phyloP scores from a whole-genome alignment of 2,329 filamentous ascomycete genomes.

The Microthyrium microscopicum region DNA sequence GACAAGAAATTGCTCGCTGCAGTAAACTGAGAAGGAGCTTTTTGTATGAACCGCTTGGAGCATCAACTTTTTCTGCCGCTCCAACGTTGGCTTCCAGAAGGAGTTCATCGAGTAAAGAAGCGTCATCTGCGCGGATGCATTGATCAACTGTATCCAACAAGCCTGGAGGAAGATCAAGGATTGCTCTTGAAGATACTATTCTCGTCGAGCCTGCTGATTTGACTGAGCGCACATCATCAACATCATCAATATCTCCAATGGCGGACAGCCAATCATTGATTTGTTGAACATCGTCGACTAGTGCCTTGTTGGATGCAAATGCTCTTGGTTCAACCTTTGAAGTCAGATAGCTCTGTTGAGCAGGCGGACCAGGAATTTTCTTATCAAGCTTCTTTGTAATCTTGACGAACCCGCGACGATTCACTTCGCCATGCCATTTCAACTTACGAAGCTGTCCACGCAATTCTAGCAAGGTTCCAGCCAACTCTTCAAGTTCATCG shows the following conservation, averaged over 20 bases:
- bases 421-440: conserved; percentile 96
- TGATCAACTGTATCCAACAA: conserved; percentile 57
- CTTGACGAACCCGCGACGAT: conserved; percentile 86
- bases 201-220: conserved; percentile 56
- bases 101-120: conserved; percentile 34
- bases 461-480: conserved; percentile 77
- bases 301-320: conserved; percentile 60
- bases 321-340: conserved; percentile 79
- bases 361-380: conserved; percentile 57
- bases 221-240: conserved; percentile 58
- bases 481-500: conserved; percentile 81
- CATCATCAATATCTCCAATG: conserved; percentile 59
- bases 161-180: conserved; percentile 51
- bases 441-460: conserved; percentile 77
- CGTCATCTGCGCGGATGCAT: conserved; percentile 53
- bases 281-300: conserved; percentile 41
- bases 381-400: conserved; percentile 99
- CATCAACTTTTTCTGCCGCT: conserved; percentile 18
- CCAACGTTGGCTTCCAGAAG: conserved; percentile 41
- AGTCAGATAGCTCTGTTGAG: conserved; percentile 72
- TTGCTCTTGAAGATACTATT: conserved; percentile 57
- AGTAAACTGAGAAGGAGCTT: conserved; percentile 62
- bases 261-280: conserved; percentile 88
- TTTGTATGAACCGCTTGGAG: conserved; percentile 37
- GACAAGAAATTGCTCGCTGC: conserved; percentile 57